Conservation (phyloP, 495 filamentous ascomycete species). For the Penicillium pulvis region DNA sequence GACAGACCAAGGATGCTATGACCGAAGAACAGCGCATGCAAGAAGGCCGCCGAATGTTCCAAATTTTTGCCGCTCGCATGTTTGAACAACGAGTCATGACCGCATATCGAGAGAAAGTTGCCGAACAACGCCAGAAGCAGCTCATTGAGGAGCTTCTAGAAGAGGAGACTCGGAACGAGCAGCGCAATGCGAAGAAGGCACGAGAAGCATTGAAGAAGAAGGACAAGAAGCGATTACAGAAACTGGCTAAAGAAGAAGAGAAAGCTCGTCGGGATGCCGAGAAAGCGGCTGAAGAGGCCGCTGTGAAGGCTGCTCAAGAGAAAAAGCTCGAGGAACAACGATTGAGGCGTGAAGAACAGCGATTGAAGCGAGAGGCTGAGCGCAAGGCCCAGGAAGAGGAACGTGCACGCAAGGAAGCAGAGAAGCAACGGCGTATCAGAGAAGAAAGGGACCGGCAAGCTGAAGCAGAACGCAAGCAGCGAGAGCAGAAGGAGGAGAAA, state of each 20-base stretch:
- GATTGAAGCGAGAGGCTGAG: conserved; percentile 90
- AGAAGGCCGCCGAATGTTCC: conserved; percentile 97
- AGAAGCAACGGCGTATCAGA: conserved; percentile 72
- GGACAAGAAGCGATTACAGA: conserved; percentile 83
- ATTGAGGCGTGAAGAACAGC: conserved; percentile 81
- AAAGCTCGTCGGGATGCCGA: conserved; percentile 82
- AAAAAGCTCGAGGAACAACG: conserved; percentile 80
- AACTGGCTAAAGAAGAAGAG: conserved; percentile 85
- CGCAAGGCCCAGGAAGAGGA: conserved; percentile 90
- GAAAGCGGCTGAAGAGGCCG: conserved; percentile 87
- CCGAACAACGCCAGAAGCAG: conserved; percentile 85
- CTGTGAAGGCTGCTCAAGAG: conserved; percentile 71
- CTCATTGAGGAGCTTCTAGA: conserved; percentile 90
- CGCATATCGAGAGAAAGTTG: conserved; percentile 96
- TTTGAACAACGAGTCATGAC: conserved; percentile 96
- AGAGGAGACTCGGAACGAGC: conserved; percentile 70
- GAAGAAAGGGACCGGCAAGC: conserved; percentile 84
- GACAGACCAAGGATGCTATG: conserved; percentile 76
- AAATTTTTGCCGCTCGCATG: conserved; percentile 99
- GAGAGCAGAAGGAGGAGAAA: conserved; percentile 76
- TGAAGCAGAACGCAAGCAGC: conserved; percentile 70
- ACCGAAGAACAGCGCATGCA: conserved; percentile 99
- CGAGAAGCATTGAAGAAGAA: conserved; percentile 92
- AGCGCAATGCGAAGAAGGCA: conserved; percentile 89
- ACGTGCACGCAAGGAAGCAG: conserved; percentile 73